These are phyloP conservation scores for Bolboschoenus planiculmis DNA, from an alignment of 176 grass and related monocot species.

Conservation along the genomic window DNA sequence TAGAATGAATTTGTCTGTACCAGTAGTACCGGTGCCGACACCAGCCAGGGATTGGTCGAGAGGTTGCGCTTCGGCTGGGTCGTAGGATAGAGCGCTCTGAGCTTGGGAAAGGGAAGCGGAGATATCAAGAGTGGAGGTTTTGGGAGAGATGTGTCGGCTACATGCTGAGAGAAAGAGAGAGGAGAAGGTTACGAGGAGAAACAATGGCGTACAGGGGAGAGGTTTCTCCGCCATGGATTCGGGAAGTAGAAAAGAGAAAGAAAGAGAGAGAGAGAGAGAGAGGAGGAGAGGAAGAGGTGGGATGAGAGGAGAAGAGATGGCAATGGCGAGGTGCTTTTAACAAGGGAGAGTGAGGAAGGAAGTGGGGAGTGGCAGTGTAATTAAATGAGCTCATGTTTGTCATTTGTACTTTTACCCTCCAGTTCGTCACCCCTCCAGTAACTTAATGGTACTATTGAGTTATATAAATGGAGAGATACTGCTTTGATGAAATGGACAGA, in stretches of 20 bases:
- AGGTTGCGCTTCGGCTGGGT: neutral
- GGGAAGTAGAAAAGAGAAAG: neutral
- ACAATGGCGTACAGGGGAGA: neutral
- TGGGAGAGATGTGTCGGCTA: neutral
- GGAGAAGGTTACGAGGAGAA: conserved; percentile 24
- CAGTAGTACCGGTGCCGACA: neutral
- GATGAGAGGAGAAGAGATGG: neutral
- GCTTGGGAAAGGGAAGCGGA: conserved; percentile 44
- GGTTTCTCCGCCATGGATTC: conserved; percentile 16
- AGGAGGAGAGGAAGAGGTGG: neutral
- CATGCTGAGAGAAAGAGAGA: conserved; percentile 14
- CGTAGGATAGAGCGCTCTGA: conserved; percentile 42
- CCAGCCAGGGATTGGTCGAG: conserved; percentile 34
- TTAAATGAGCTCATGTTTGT: neutral
- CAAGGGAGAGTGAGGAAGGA: neutral
- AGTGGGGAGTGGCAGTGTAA: conserved; percentile 6
- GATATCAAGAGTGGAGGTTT: conserved; percentile 52
- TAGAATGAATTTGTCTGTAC: conserved; percentile 2
- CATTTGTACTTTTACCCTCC: neutral
- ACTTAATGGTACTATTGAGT: neutral
- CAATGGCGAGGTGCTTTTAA: conserved; percentile 22
- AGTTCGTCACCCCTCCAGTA: neutral
- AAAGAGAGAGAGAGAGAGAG: neutral
- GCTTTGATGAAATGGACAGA: too few species aligned
- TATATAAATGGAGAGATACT: neutral